A percentile compares a stretch with the other conserved stretches of the same genome.
Conservation (phyloP, 768 basidiomycete species). For the Lanmaoa rubissima region DNA sequence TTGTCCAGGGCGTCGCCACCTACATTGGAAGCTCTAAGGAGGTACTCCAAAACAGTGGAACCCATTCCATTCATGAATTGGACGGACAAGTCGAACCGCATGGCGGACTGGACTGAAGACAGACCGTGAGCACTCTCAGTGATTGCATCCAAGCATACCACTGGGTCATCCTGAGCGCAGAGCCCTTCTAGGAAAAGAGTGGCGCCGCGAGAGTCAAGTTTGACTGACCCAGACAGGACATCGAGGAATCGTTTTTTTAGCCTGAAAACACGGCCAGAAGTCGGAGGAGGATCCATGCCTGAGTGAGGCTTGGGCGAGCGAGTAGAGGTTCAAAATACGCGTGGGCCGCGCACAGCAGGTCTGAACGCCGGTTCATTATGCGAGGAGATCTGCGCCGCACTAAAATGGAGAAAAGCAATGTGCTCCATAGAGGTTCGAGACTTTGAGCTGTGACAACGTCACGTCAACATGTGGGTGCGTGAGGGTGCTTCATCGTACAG, state of each 20-base stretch:
- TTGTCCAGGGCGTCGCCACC: conserved; percentile 41
- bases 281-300: background rate
- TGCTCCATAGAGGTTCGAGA: background rate
- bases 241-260: conserved; percentile 36
- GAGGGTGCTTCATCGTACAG: background rate
- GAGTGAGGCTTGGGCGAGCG: background rate
- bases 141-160: conserved; percentile 38
- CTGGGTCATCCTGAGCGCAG: conserved; percentile 39
- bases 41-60: conserved; percentile 35
- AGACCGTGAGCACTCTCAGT: conserved; percentile 38
- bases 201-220: conserved; percentile 22
- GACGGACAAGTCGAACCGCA: conserved; percentile 37
- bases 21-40: conserved; percentile 39
- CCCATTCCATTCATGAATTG: conserved; percentile 45
- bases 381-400: background rate
- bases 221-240: conserved; percentile 30
- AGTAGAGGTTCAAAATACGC: background rate
- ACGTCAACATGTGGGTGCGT: background rate
- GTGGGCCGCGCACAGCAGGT: background rate
- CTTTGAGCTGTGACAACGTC: background rate
- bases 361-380: background rate
- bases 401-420: background rate
- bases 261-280: conserved; percentile 6
- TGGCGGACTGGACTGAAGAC: conserved; percentile 36
- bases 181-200: conserved; percentile 47